A percentile compares a stretch with the other conserved stretches of the same genome.
These are phyloP conservation scores for Lipomyces yamanashiensis DNA, from an alignment of 805 yeast genomes.

Conservation along the genomic window DNA sequence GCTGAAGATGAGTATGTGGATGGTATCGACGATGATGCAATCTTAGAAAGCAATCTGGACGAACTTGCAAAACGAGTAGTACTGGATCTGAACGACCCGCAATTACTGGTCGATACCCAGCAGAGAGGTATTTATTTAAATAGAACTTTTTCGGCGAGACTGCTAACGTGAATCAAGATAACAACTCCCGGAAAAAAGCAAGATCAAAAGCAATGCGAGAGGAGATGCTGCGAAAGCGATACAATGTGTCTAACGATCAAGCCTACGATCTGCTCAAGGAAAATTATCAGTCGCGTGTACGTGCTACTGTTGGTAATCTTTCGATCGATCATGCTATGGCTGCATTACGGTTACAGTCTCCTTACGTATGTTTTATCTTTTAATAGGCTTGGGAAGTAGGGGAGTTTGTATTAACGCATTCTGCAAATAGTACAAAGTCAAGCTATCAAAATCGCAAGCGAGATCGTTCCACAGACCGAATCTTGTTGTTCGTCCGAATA, in stretches of 20 bases:
- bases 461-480: slow-evolving; percentile 81
- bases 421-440: slow-evolving; percentile 63
- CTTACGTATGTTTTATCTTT: slow-evolving; percentile 52
- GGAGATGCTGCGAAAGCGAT: slow-evolving; percentile 60
- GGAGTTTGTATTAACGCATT: background rate
- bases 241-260: slow-evolving; percentile 85
- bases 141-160: background rate
- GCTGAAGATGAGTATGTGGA: slow-evolving; percentile 44
- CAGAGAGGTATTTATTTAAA: slow-evolving; percentile 3
- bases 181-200: background rate
- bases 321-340: slow-evolving; percentile 91
- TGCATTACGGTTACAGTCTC: slow-evolving; percentile 84
- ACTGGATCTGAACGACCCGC: slow-evolving; percentile 87
- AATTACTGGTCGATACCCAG: slow-evolving; percentile 65
- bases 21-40: slow-evolving; percentile 58
- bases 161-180: slow-evolving; percentile 12
- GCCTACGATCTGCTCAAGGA: slow-evolving; percentile 81
- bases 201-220: slow-evolving; percentile 53
- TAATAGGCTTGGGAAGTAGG: background rate
- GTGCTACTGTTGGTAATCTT: slow-evolving; percentile 89
- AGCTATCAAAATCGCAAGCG: slow-evolving; percentile 64
- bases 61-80: slow-evolving; percentile 43
- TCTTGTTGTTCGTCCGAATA: slow-evolving; percentile 77
- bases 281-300: slow-evolving; percentile 86
- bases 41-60: slow-evolving; percentile 67